Conservation (phyloP, 352 stramenopile species). For the Pythium insidiosum region DNA sequence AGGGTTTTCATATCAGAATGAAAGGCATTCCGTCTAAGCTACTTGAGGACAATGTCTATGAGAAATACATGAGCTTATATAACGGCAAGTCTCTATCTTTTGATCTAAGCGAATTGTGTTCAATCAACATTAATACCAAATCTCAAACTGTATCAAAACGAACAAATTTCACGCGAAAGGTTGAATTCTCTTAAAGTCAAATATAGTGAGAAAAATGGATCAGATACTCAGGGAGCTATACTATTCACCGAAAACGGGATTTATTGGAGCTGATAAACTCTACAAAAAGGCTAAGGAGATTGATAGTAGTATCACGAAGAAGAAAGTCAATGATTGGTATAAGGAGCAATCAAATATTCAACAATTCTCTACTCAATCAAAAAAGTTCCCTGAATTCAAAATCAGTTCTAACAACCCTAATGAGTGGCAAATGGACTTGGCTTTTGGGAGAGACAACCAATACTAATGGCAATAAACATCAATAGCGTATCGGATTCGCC, state of each 20-base stretch:
- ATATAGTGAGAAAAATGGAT: too few relatives aligned
- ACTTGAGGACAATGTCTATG: too few relatives aligned
- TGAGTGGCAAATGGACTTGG: conserved; percentile 22
- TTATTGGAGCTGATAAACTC: conserved; percentile 9
- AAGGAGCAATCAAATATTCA: conserved; percentile 11
- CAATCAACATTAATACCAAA: too few relatives aligned
- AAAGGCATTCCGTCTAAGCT: too few relatives aligned
- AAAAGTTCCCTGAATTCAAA: conserved; percentile 5
- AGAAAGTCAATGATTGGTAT: conserved; percentile 19
- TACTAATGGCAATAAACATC: conserved; percentile 28
- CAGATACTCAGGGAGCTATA: conserved; percentile 16
- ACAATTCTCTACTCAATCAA: conserved; percentile 12
- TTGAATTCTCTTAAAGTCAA: too few relatives aligned
- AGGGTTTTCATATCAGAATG: too few relatives aligned
- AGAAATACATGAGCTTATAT: too few relatives aligned
- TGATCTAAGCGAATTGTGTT: too few relatives aligned
- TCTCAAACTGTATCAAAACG: too few relatives aligned
- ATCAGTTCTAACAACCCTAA: conserved; percentile 16
- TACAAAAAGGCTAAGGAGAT: conserved; percentile 16
- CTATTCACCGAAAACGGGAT: conserved; percentile 18
- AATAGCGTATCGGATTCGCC: conserved; percentile 28
- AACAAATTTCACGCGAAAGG: too few relatives aligned
- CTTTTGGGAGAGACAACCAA: conserved; percentile 15
- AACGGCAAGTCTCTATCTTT: too few relatives aligned
- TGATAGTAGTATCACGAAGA: conserved; percentile 10